Base-by-base conservation (phyloP, 441 rosid genomes). In the Croton laevigatus region DNA sequence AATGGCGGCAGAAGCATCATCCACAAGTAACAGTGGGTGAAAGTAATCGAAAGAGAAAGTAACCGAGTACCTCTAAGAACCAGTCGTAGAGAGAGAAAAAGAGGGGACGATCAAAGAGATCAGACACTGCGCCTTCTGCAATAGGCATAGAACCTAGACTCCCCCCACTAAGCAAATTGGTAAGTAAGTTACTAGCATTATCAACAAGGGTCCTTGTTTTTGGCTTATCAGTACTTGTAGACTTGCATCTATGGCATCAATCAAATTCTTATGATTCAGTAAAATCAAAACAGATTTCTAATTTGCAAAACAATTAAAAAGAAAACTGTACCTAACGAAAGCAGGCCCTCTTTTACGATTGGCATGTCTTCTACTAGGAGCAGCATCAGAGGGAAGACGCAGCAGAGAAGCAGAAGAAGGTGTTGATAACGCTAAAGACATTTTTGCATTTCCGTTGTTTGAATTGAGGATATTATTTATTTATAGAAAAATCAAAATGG, bases 101-200 rank as follows among this genome's bases (percentile, higher is more conserved):
- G 75, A 90, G 90, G 48, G 97, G 96, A 52, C 88, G 89, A 55
- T 78, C 87, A 73, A 94, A 88, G 80, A 91, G 83, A 90, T 94
- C 97, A 59, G 98, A 85, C 69, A 87, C 97, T 11, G 96, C 91
- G 12, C 97, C 97, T 88, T 94, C 87, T 74, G 98, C 98, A 59
- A 69, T 77, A 60, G 96, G 98, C 98, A 90, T 87, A 17, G 95
- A 84, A 51, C 88, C 88, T 59, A 91, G 84, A 73, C 70, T 84
- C 44, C 93, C 95, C 42, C 98, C 97, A 70, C 87, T 94, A 66
- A 91, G 78, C 19, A 94, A 73, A 75, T 82, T 90, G 16, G 98
- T 94, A 20, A 94, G 88, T 64, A 91, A 80, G 71, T 94, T 91
- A 79, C 97, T 94, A 0, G 96, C 96, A 80, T 86, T 89, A 78